A percentile compares a stretch with the other conserved stretches of the same genome.
Conservation (phyloP, 306 rosid genomes). For the Vachellia collinsii region DNA sequence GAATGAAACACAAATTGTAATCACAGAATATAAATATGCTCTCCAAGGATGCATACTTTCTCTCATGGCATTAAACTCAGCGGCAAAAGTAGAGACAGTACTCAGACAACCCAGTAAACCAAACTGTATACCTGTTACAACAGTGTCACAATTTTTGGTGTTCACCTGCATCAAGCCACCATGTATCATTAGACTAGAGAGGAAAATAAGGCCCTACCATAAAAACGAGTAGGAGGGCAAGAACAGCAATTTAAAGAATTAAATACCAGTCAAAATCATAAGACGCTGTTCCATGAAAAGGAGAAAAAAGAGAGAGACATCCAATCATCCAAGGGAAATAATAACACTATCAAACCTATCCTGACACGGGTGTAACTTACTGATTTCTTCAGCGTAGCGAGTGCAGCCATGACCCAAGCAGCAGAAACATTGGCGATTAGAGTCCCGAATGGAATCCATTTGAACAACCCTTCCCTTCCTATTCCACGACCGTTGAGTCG, state of each 20-base stretch:
- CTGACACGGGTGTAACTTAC: not conserved
- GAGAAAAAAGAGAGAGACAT: too few species aligned
- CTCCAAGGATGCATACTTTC: slow-evolving; percentile 66
- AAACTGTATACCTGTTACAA: slow-evolving; percentile 57
- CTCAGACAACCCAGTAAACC: slow-evolving; percentile 76
- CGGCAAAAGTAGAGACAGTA: slow-evolving; percentile 70
- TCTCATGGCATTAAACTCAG: slow-evolving; percentile 77
- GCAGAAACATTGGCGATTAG: slow-evolving; percentile 64
- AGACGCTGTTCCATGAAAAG: too few species aligned
- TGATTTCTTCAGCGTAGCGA: not conserved
- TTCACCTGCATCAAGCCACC: slow-evolving; percentile 50
- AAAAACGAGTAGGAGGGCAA: not conserved
- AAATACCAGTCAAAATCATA: too few species aligned
- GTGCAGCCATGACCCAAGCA: not conserved
- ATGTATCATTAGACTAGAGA: not conserved
- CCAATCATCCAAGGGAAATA: too few species aligned
- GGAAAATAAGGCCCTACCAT: not conserved
- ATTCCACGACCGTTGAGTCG: slow-evolving; percentile 68
- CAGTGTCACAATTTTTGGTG: slow-evolving; percentile 48
- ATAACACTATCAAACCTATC: too few species aligned
- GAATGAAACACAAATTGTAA: slow-evolving; percentile 58
- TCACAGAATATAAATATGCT: slow-evolving; percentile 60
- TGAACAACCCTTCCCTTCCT: slow-evolving; percentile 50
- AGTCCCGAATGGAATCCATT: slow-evolving; percentile 83
- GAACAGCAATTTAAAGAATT: not conserved